A percentile compares a stretch with the other conserved stretches of the same genome.
These are phyloP conservation scores for Pichia sp. DNA, from an alignment of 1,139 yeast species.

Conservation along the genomic window DNA sequence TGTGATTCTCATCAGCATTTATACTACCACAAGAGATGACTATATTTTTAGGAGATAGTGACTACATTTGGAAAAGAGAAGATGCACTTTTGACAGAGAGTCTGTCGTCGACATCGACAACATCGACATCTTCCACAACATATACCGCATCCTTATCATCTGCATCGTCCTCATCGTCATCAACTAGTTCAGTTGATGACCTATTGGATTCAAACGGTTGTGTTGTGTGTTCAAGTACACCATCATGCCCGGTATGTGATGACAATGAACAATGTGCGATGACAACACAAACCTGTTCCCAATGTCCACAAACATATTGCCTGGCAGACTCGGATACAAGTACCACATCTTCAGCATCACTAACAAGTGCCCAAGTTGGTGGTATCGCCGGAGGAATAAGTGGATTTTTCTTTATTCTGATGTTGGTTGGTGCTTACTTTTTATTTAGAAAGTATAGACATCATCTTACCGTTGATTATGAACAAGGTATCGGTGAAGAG, in stretches of 20 bases:
- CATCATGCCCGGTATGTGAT: conserved; percentile 54
- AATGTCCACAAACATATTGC: conserved; percentile 61
- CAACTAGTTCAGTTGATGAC: not conserved
- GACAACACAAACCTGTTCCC: conserved; percentile 51
- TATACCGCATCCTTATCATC: not conserved
- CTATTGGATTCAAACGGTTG: conserved; percentile 34
- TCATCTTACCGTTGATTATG: conserved; percentile 27
- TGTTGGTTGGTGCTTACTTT: conserved; percentile 37
- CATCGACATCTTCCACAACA: not conserved
- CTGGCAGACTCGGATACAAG: conserved; percentile 26
- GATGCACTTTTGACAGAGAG: too few species aligned
- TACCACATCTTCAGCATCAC: conserved; percentile 20
- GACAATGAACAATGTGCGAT: conserved; percentile 51
- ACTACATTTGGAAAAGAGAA: too few species aligned
- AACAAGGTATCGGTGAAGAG: conserved; percentile 26
- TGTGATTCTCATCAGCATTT: too few species aligned
- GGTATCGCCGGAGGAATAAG: conserved; percentile 67
- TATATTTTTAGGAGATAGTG: too few species aligned
- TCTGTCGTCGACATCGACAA: not conserved
- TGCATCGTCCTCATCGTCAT: not conserved
- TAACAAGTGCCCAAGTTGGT: conserved; percentile 39
- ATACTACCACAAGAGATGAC: too few species aligned
- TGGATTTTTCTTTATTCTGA: conserved; percentile 47
- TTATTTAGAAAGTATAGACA: conserved; percentile 38
- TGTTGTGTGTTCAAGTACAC: conserved; percentile 46